A percentile compares a stretch with the other conserved stretches of the same genome.
phyloP scores from a whole-genome alignment of 1,284 basidiomycete genomes.

The Kwoniella shivajii region DNA sequence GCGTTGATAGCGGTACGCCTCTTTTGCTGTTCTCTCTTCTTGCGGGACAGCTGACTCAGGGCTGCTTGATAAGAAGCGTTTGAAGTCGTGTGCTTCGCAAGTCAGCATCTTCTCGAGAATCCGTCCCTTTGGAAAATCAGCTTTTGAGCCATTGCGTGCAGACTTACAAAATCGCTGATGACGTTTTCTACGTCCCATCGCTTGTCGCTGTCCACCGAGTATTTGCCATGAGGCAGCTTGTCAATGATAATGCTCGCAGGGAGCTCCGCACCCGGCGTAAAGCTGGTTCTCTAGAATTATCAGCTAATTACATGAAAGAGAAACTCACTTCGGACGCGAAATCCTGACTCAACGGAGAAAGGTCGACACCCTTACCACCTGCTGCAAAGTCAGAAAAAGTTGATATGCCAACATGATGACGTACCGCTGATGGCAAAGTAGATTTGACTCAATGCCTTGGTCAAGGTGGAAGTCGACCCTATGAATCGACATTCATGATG shows the following conservation, averaged over 20 bases:
- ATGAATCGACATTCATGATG: slow-evolving; percentile 62
- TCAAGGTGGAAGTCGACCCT: slow-evolving; percentile 91
- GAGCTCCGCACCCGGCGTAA: slow-evolving; percentile 78
- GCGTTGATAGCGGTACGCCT: slow-evolving; percentile 82
- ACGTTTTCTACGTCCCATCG: slow-evolving; percentile 64
- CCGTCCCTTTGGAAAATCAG: slow-evolving; percentile 64
- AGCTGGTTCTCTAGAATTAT: slow-evolving; percentile 61
- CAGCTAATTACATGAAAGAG: neutral
- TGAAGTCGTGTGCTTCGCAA: slow-evolving; percentile 66
- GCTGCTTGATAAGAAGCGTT: slow-evolving; percentile 61
- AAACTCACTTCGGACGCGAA: slow-evolving; percentile 66
- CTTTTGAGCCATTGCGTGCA: neutral
- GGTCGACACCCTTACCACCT: slow-evolving; percentile 65
- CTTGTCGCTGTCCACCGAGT: slow-evolving; percentile 77
- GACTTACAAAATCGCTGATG: slow-evolving; percentile 73
- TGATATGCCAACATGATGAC: slow-evolving; percentile 8
- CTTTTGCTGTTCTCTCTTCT: slow-evolving; percentile 56
- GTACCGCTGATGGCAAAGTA: slow-evolving; percentile 71
- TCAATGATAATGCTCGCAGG: slow-evolving; percentile 73
- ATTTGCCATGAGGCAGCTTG: slow-evolving; percentile 62
- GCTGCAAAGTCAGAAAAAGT: slow-evolving; percentile 45
- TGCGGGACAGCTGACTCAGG: slow-evolving; percentile 51
- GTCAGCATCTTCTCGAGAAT: slow-evolving; percentile 90
- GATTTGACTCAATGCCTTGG: slow-evolving; percentile 79
- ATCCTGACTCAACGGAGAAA: slow-evolving; percentile 60